Conservation (phyloP, 2,329 filamentous ascomycete species). For the Aspergillus ruber region DNA sequence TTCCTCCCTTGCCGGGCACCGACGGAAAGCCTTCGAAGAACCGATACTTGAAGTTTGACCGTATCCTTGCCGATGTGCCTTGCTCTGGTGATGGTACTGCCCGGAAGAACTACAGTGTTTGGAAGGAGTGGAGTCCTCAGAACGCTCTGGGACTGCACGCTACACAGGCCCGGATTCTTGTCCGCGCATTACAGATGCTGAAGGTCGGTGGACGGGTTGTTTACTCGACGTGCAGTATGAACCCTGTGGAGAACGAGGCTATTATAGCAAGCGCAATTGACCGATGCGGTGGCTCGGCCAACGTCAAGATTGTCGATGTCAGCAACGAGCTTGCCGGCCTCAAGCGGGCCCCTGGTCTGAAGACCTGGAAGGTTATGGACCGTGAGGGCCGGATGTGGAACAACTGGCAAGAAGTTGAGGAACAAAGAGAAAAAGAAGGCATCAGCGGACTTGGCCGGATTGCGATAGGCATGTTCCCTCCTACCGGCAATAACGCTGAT, state of each 20-base stretch:
- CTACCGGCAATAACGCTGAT: slow-evolving; percentile 48
- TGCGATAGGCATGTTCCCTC: slow-evolving; percentile 77
- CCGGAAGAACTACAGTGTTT: slow-evolving; percentile 87
- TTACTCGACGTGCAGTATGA: slow-evolving; percentile 98
- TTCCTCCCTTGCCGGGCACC: slow-evolving; percentile 54
- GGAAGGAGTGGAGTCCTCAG: slow-evolving; percentile 88
- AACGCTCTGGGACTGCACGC: slow-evolving; percentile 81
- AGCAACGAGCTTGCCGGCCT: slow-evolving; percentile 69
- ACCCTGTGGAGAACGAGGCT: slow-evolving; percentile 94
- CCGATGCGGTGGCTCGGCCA: slow-evolving; percentile 74
- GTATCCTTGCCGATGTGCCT: slow-evolving; percentile 91
- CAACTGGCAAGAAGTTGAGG: slow-evolving; percentile 74
- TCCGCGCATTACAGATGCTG: slow-evolving; percentile 88
- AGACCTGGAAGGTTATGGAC: slow-evolving; percentile 85
- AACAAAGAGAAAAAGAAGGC: slow-evolving; percentile 56
- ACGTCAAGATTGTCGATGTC: slow-evolving; percentile 80
- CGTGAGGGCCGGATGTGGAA: slow-evolving; percentile 73
- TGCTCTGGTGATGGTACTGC: slow-evolving; percentile 93
- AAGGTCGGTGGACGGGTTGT: slow-evolving; percentile 92
- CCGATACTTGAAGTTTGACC: slow-evolving; percentile 89
- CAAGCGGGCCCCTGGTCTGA: slow-evolving; percentile 69
- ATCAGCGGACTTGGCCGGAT: slow-evolving; percentile 63
- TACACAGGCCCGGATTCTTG: slow-evolving; percentile 83
- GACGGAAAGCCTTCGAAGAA: slow-evolving; percentile 50
- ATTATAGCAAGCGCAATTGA: slow-evolving; percentile 84